Conservation (phyloP, 169 alveolate species). For the Toxoplasma gondii region DNA sequence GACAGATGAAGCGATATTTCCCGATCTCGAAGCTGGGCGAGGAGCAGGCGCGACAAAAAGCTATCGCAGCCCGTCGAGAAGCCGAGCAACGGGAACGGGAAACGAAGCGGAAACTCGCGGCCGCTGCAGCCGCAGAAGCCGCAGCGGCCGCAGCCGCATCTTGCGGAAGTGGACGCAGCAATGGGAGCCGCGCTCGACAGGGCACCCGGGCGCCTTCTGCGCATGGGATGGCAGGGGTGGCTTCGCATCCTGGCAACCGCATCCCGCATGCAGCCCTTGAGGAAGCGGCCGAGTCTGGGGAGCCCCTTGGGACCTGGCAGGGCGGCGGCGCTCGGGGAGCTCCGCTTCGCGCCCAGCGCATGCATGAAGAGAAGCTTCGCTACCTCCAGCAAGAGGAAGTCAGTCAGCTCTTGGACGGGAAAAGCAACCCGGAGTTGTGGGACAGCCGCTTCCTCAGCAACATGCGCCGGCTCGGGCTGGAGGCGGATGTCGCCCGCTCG, state of each 20-base stretch:
- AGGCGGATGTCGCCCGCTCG: not conserved
- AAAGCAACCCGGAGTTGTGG: not conserved
- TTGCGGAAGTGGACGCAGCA: not conserved
- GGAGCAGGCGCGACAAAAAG: not conserved
- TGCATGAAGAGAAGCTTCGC: not conserved
- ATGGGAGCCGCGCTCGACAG: not conserved
- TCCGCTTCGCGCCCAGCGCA: not conserved
- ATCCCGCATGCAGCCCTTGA: not conserved
- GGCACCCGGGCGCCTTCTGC: not conserved
- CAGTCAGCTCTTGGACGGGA: not conserved
- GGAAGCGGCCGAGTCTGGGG: not conserved
- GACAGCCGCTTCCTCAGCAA: not conserved
- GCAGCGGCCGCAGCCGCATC: slow-evolving; percentile 2
- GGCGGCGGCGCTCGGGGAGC: not conserved
- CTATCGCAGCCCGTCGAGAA: slow-evolving; percentile 26
- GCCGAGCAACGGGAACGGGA: slow-evolving; percentile 28
- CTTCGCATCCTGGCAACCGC: not conserved
- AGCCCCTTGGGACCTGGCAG: not conserved
- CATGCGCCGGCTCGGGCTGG: not conserved
- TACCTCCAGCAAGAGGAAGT: not conserved
- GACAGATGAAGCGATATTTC: slow-evolving; percentile 14
- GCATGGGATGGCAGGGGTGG: not conserved
- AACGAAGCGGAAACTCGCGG: not conserved
- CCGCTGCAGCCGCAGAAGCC: not conserved
- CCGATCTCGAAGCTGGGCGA: slow-evolving; percentile 28